Conservation (phyloP, 1,139 yeast species). For the Saccharomyces hybrid region DNA sequence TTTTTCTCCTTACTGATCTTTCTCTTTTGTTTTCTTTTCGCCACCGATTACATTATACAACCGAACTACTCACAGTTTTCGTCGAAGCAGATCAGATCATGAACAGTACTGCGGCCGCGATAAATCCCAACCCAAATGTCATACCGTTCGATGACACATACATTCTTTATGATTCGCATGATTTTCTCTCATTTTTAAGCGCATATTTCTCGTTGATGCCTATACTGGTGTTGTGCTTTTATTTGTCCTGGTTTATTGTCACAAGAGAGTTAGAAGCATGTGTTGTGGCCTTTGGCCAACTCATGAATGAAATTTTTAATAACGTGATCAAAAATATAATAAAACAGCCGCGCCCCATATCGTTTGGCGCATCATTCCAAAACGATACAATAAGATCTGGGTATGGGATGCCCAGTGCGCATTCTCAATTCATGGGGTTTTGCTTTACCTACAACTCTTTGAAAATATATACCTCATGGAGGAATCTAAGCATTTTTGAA, state of each 20-base stretch:
- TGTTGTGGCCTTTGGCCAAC: slow-evolving; percentile 78
- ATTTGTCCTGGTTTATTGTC: slow-evolving; percentile 74
- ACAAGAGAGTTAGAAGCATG: slow-evolving; percentile 84
- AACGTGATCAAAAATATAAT: slow-evolving; percentile 52
- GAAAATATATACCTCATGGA: slow-evolving; percentile 38
- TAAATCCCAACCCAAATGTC: slow-evolving; percentile 14
- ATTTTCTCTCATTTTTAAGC: slow-evolving; percentile 26
- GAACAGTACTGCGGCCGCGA: background rate
- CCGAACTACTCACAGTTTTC: background rate
- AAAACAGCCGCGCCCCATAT: too few species aligned
- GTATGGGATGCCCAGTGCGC: slow-evolving; percentile 97
- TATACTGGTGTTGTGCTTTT: slow-evolving; percentile 67
- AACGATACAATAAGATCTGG: slow-evolving; percentile 45
- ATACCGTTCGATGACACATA: slow-evolving; percentile 55
- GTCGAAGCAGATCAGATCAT: background rate
- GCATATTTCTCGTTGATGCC: slow-evolving; percentile 83
- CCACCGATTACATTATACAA: background rate
- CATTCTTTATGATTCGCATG: slow-evolving; percentile 62
- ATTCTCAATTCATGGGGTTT: slow-evolving; percentile 91
- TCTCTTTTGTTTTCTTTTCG: background rate
- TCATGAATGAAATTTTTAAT: slow-evolving; percentile 66
- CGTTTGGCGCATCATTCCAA: slow-evolving; percentile 35
- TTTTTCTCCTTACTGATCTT: background rate
- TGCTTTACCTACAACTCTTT: slow-evolving; percentile 47
- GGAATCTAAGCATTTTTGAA: slow-evolving; percentile 28